Evolutionary conservation across 768 basidiomycete genomes (phyloP).

Genomic region (Phanerochaete sordida): DNA sequence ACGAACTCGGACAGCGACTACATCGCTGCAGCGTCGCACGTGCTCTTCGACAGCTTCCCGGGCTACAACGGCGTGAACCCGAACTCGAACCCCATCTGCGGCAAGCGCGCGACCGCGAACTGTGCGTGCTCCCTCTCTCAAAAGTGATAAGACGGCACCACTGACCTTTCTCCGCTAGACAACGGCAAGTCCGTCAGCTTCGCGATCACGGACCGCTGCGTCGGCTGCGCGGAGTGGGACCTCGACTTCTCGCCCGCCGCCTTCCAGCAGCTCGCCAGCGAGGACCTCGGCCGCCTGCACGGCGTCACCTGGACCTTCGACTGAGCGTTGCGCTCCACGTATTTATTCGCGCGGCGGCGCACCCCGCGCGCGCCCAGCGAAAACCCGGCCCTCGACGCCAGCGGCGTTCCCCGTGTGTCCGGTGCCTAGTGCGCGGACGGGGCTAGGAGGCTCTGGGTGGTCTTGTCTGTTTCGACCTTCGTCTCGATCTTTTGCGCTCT

Average conservation of each 20-base stretch:
- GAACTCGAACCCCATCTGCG: constrained; percentile 74
- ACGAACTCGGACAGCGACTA: constrained; percentile 41
- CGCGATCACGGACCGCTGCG: constrained; percentile 59
- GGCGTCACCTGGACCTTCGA: constrained; percentile 49
- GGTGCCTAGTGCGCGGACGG: not conserved
- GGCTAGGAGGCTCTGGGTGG: not conserved
- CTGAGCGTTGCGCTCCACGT: constrained; percentile 15
- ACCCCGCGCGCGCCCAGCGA: not conserved
- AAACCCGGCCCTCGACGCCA: not conserved
- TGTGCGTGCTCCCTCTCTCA: constrained; percentile 44
- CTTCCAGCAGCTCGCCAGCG: constrained; percentile 45
- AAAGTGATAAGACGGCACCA: too few relatives aligned
- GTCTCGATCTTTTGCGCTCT: too few relatives aligned
- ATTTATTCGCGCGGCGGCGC: not conserved
- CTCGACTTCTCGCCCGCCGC: constrained; percentile 65
- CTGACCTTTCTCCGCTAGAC: constrained; percentile 33
- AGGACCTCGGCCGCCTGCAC: constrained; percentile 47
- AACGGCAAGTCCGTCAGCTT: constrained; percentile 46
- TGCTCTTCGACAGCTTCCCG: constrained; percentile 54
- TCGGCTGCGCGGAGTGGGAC: constrained; percentile 44
- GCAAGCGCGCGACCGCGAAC: constrained; percentile 34
- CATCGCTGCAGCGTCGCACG: constrained; percentile 58
- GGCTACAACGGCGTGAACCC: constrained; percentile 57
- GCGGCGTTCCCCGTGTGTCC: not conserved
- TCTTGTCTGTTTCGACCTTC: too few relatives aligned